Percentiles rank a stretch among this genome's conserved stretches.
phyloP scores from a whole-genome alignment of 768 basidiomycete genomes.

The Tricholoma bakamatsutake region DNA sequence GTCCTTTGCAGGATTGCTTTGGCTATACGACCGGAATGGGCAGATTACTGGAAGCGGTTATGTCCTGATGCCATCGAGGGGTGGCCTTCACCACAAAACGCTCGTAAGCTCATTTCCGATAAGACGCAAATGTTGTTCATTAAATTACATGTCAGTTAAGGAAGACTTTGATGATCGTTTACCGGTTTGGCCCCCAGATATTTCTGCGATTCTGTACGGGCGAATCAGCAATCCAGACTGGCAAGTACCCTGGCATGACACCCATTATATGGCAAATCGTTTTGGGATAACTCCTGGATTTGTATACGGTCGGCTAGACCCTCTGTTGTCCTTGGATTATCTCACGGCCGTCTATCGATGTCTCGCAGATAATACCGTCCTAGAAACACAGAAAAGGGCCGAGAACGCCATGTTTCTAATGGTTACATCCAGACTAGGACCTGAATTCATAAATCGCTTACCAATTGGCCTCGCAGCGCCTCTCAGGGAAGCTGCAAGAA shows the following conservation, averaged over 20 bases:
- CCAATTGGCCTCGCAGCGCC: conserved; percentile 74
- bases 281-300: conserved; percentile 50
- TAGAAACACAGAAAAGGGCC: conserved; percentile 56
- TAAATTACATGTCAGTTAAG: conserved; percentile 26
- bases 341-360: conserved; percentile 53
- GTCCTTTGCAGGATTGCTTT: conserved; percentile 58
- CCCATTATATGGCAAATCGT: conserved; percentile 38
- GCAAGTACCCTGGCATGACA: conserved; percentile 49
- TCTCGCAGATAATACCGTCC: conserved; percentile 47
- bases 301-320: conserved; percentile 58
- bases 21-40: conserved; percentile 77
- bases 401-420: conserved; percentile 57
- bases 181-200: conserved; percentile 74
- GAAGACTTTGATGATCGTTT: conserved; percentile 62
- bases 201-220: conserved; percentile 59
- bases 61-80: conserved; percentile 54
- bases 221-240: conserved; percentile 63
- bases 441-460: conserved; percentile 46
- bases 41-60: conserved; percentile 87
- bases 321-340: conserved; percentile 46
- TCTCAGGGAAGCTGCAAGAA: conserved; percentile 76
- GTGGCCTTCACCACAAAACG: conserved; percentile 50
- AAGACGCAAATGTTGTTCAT: neutral
- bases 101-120: conserved; percentile 27
- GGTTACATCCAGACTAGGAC: conserved; percentile 40